These are phyloP conservation scores for Eucalyptus curtisii DNA, from an alignment of 345 rosid species.

Conservation along the genomic window DNA sequence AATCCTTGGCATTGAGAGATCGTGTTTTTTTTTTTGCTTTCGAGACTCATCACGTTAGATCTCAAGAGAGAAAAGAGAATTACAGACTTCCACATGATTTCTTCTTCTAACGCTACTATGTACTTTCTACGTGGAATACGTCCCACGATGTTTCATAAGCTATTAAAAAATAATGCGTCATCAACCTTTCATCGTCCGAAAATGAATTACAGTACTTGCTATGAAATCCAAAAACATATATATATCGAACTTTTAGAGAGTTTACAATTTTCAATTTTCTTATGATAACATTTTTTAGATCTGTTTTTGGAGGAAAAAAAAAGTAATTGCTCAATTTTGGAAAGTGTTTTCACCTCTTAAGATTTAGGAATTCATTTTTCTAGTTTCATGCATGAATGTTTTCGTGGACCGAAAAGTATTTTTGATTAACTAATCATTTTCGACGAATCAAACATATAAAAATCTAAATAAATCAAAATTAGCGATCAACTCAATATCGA, in stretches of 20 bases:
- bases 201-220: neutral
- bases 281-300: no score
- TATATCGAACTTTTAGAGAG: no score
- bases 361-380: neutral
- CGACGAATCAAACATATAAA: accelerated
- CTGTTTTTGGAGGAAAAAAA: no score
- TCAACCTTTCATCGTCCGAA: neutral
- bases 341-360: neutral
- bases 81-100: no score
- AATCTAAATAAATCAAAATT: no score
- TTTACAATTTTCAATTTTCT: no score
- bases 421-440: neutral
- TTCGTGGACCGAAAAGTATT: accelerated
- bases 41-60: no score
- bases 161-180: neutral
- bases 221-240: neutral
- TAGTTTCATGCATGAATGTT: neutral
- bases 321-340: no score
- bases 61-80: no score
- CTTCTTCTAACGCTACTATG: no score
- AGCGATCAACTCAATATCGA: neutral
- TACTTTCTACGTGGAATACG: neutral
- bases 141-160: neutral
- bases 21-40: no score
- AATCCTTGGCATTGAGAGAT: no score